Base-by-base conservation (phyloP, 345 rosid species). In the Microthlaspi erraticum region DNA sequence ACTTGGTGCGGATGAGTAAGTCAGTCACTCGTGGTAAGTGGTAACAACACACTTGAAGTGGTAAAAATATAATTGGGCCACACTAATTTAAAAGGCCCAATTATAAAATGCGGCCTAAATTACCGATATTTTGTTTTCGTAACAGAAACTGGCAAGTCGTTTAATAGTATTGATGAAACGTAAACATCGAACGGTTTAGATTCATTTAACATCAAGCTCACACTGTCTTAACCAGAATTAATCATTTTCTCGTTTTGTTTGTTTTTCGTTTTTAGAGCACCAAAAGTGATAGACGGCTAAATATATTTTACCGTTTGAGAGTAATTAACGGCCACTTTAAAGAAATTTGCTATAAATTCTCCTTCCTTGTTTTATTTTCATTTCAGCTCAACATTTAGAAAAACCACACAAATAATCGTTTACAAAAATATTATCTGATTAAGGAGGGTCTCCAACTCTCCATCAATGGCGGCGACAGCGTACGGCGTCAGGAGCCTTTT, bases 381-480 rank as follows among this genome's bases (percentile, higher is more conserved):
- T 1, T 48, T 73, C 71, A 57, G 66, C 59, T n/a, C n/a, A n/a
- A n/a, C n/a, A 44, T 73, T 73, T 73, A 38, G 60, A 64, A 65
- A n/a, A n/a, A n/a, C n/a, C n/a, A n/a, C n/a, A n/a, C n/a, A n/a
- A n/a, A n/a, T n/a, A n/a, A n/a, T n/a, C n/a, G n/a, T n/a, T n/a
- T n/a, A n/a, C n/a, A n/a, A n/a, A n/a, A n/a, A n/a, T n/a, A n/a
- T n/a, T n/a, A n/a, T n/a, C n/a, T n/a, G n/a, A n/a, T n/a, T n/a
- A n/a, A n/a, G 37, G 31, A 41, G 54, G 55, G 54, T 51, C 68
- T 66, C 68, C 68, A 60, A 3, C 41, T 51, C 68, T 66, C 68
- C 68, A 60, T 6, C 41, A 66, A 60, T 44, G 78, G 57, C 19
- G 51, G 68, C 43, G 43, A 60, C 73, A 52, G 34, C 67, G 9